phyloP scores from a whole-genome alignment of 805 yeast genomes.

The Saccharomyces cerevisiae region DNA sequence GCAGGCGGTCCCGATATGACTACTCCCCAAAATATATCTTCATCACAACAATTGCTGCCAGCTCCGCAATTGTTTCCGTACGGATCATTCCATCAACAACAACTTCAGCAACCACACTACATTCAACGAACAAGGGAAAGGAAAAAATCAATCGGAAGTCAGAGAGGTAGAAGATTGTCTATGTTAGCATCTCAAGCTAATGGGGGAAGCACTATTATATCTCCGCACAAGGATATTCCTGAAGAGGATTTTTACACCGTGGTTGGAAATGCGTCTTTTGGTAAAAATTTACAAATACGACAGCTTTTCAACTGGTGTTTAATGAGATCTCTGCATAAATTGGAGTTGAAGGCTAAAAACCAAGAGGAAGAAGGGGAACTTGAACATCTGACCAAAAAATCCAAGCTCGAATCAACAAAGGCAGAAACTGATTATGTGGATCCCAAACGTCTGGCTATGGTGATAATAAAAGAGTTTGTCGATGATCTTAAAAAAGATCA shows the following conservation, averaged over 20 bases:
- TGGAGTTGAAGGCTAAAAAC: constrained; percentile 8
- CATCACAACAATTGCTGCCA: constrained; percentile 18
- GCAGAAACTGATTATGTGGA: constrained; percentile 7
- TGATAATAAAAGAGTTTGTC: constrained; percentile 27
- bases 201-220: constrained; percentile 12
- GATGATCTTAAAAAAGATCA: constrained; percentile 22
- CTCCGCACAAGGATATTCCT: constrained; percentile 29
- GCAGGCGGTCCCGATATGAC: not conserved
- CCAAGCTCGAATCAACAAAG: not conserved
- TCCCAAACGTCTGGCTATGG: constrained; percentile 17
- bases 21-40: constrained; percentile 4
- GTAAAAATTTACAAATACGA: constrained; percentile 22
- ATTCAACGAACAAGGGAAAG: constrained; percentile 12
- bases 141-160: constrained; percentile 19
- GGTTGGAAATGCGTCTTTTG: constrained; percentile 21
- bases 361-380: not conserved
- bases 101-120: constrained; percentile 5
- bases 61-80: constrained; percentile 21
- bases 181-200: constrained; percentile 20
- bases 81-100: constrained; percentile 11
- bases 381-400: not conserved
- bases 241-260: constrained; percentile 28
- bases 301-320: constrained; percentile 30
- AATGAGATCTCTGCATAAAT: constrained; percentile 17
- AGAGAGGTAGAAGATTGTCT: constrained; percentile 28